A percentile compares a stretch with the other conserved stretches of the same genome.
phyloP scores from a whole-genome alignment of 257 asterid genomes.

The Pogostemon cablin region DNA sequence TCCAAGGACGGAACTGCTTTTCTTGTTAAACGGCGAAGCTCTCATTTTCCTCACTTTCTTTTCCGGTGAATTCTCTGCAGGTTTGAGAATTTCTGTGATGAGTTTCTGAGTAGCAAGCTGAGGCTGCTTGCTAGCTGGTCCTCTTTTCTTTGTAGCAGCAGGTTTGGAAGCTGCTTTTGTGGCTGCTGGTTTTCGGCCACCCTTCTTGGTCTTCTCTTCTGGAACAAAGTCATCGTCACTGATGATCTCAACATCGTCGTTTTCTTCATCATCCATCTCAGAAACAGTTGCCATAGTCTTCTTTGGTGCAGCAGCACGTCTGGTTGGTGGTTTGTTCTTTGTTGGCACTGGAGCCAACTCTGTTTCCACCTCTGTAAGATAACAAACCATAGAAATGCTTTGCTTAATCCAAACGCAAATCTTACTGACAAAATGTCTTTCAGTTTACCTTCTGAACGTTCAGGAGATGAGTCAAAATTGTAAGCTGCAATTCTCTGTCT shows the following conservation, averaged over 20 bases:
- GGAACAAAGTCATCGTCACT: slow-evolving; percentile 49
- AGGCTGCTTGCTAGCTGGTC: slow-evolving; percentile 49
- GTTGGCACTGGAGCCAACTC: slow-evolving; percentile 40
- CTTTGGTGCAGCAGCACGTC: slow-evolving; percentile 60
- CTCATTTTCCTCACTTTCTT: slow-evolving; percentile 86
- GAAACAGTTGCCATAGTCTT: slow-evolving; percentile 40
- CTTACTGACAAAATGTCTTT: too few species aligned
- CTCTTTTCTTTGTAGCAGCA: slow-evolving; percentile 65
- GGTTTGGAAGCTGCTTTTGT: slow-evolving; percentile 54
- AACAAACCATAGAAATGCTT: not conserved
- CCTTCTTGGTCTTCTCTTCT: slow-evolving; percentile 53
- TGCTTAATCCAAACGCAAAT: too few species aligned
- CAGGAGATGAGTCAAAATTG: slow-evolving; percentile 88
- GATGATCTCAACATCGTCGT: slow-evolving; percentile 40
- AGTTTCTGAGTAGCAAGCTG: slow-evolving; percentile 59
- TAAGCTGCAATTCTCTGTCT: slow-evolving; percentile 82
- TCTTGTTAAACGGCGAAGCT: slow-evolving; percentile 90
- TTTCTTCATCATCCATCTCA: slow-evolving; percentile 46
- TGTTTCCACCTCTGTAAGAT: slow-evolving; percentile 49
- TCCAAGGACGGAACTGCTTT: slow-evolving; percentile 73
- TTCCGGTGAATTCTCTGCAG: slow-evolving; percentile 68
- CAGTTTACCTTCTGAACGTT: slow-evolving; percentile 58
- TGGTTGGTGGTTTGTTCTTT: slow-evolving; percentile 54
- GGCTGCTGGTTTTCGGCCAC: slow-evolving; percentile 56
- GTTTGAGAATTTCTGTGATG: slow-evolving; percentile 70